These are phyloP conservation scores for Diaporthe vaccinii DNA, from an alignment of 2,329 filamentous ascomycete species.

Conservation along the genomic window DNA sequence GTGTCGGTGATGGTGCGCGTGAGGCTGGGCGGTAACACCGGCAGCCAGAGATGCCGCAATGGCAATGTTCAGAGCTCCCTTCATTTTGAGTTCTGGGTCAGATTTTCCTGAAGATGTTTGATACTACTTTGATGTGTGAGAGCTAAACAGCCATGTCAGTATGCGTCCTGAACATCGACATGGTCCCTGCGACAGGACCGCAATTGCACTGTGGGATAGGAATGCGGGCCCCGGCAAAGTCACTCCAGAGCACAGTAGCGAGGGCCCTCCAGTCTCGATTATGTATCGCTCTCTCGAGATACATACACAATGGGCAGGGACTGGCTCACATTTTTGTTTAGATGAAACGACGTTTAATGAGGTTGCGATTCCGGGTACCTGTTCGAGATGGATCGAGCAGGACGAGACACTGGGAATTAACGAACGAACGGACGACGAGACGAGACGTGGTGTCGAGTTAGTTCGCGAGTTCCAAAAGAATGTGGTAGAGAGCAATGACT, in stretches of 20 bases:
- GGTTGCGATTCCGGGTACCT: conserved; percentile 18
- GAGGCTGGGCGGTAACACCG: conserved; percentile 69
- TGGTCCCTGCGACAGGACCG: conserved; percentile 14
- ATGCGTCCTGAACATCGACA: conserved; percentile 42
- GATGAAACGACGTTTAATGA: conserved; percentile 34
- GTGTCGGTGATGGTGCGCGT: conserved; percentile 69
- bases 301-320: conserved; percentile 1
- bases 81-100: conserved; percentile 56
- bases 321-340: conserved; percentile 29
- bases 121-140: conserved; percentile 41
- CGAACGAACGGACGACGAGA: conserved; percentile 41
- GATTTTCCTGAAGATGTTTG: conserved; percentile 20
- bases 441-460: conserved; percentile 32
- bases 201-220: conserved; percentile 4
- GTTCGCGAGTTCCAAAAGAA: conserved; percentile 60
- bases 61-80: conserved; percentile 62
- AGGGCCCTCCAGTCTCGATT: background rate
- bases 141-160: conserved; percentile 39
- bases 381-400: conserved; percentile 25
- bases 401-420: conserved; percentile 23
- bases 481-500: conserved; percentile 66
- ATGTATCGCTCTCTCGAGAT: background rate
- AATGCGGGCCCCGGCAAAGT: conserved; percentile 3
- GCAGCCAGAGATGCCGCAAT: conserved; percentile 66
- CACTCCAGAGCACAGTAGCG: background rate